These are phyloP conservation scores for Penicillium sp. DNA, from an alignment of 2,329 filamentous ascomycete genomes.

Conservation along the genomic window DNA sequence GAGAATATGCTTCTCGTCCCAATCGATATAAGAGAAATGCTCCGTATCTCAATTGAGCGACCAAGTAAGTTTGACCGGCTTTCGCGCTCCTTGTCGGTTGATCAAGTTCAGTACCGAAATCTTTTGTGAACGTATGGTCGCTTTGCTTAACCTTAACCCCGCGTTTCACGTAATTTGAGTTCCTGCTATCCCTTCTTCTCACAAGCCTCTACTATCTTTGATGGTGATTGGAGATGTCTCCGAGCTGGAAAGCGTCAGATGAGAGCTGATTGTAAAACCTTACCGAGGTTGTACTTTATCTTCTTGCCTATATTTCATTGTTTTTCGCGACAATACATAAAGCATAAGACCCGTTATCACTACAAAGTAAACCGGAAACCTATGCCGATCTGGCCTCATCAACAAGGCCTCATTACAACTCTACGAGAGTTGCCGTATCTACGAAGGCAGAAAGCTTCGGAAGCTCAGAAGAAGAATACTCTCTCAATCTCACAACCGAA, in stretches of 20 bases:
- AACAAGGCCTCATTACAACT: background rate
- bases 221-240: background rate
- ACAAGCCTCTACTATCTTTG: background rate
- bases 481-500: background rate
- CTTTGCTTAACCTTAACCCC: background rate
- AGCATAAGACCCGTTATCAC: background rate
- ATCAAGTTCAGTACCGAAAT: background rate
- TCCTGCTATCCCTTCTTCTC: background rate
- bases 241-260: background rate
- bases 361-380: background rate
- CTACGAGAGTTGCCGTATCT: background rate
- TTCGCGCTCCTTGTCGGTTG: background rate
- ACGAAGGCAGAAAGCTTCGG: background rate
- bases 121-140: background rate
- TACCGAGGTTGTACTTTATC: background rate
- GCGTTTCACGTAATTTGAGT: background rate
- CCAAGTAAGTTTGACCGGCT: background rate
- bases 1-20: background rate
- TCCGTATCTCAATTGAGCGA: background rate
- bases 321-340: background rate
- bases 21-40: background rate
- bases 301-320: background rate
- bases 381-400: background rate
- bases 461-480: background rate
- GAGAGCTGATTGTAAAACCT: background rate